These are phyloP conservation scores for Mucor mucedo DNA, from an alignment of 371 early-diverging fungal genomes.

Conservation along the genomic window DNA sequence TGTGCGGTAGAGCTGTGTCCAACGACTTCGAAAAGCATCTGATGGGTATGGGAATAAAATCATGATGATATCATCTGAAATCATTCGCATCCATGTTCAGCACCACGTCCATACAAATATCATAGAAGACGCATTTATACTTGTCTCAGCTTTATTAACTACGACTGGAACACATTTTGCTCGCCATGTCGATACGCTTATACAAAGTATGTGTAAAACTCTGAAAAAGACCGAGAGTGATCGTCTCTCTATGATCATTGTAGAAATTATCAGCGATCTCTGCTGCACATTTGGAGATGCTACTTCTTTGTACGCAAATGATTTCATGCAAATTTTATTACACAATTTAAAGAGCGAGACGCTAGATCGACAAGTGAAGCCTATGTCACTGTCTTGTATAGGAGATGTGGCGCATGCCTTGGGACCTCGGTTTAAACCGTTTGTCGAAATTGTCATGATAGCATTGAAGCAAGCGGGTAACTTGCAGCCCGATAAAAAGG, in stretches of 20 bases:
- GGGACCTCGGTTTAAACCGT: not conserved
- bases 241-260: not conserved
- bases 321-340: not conserved
- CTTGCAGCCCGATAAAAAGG: not conserved
- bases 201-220: not conserved
- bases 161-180: not conserved
- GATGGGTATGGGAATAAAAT: not conserved
- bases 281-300: not conserved
- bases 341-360: not conserved
- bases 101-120: not conserved
- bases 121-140: not conserved
- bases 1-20: too few species aligned
- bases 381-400: not conserved
- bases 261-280: not conserved
- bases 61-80: not conserved
- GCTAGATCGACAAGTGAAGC: not conserved
- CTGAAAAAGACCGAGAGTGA: not conserved
- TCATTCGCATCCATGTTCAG: not conserved
- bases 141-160: not conserved
- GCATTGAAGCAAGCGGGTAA: not conserved
- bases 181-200: not conserved
- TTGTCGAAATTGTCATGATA: not conserved
- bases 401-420: not conserved
- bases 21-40: not conserved
- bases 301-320: not conserved